phyloP scores from a whole-genome alignment of 2,329 filamentous ascomycete species.

The Xylaria sp. region DNA sequence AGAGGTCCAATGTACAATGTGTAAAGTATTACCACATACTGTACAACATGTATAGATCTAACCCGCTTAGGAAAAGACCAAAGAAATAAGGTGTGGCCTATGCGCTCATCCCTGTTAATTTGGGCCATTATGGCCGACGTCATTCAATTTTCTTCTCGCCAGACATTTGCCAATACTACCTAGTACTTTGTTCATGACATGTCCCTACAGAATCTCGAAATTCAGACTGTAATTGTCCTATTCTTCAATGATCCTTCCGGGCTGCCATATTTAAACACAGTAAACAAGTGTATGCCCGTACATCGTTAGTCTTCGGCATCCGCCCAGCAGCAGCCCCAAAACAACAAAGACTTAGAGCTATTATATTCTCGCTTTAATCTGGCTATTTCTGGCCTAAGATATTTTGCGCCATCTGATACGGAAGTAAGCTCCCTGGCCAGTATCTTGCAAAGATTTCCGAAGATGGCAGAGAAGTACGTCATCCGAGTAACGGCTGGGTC shows the following conservation, averaged over 20 bases:
- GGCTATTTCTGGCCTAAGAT: background rate
- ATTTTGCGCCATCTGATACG: background rate
- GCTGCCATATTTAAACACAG: background rate
- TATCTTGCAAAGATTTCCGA: background rate
- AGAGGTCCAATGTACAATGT: background rate
- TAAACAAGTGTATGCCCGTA: background rate
- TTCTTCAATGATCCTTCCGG: background rate
- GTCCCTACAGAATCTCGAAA: background rate
- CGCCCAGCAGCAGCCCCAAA: background rate
- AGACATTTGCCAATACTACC: slow-evolving; percentile 4
- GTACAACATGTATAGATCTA: background rate
- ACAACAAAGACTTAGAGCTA: background rate
- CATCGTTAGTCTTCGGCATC: background rate
- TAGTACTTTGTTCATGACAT: background rate
- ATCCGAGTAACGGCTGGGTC: slow-evolving; percentile 85
- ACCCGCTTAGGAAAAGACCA: background rate
- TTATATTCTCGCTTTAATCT: background rate
- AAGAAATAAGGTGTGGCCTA: slow-evolving; percentile 38
- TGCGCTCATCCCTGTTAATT: slow-evolving; percentile 38
- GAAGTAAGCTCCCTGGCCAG: background rate
- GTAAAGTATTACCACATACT: background rate
- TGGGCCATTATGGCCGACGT: slow-evolving; percentile 25
- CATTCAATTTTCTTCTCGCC: slow-evolving; percentile 26
- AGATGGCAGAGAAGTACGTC: slow-evolving; percentile 78
- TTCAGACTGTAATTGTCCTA: background rate